phyloP scores from a whole-genome alignment of 106 monocot genomes.

The Acorus gramineus region DNA sequence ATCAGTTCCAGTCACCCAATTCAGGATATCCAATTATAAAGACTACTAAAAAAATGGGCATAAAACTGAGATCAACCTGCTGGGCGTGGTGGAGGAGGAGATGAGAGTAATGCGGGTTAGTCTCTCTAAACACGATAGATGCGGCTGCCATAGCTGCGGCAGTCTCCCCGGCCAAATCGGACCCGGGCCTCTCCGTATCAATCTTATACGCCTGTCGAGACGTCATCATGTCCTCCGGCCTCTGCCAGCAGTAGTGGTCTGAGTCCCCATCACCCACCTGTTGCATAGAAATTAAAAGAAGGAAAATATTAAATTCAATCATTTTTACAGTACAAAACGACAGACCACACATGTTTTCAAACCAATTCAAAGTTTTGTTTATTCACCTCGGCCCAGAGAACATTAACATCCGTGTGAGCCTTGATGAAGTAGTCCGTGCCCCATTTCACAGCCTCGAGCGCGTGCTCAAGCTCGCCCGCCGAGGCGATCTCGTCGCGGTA shows the following conservation, averaged over 20 bases:
- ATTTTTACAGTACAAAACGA: too few species aligned
- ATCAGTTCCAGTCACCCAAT: too few species aligned
- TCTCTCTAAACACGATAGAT: too few species aligned
- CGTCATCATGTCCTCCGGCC: too few species aligned
- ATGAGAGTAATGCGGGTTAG: too few species aligned
- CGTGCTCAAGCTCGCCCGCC: conserved; percentile 23
- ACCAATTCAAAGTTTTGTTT: background rate
- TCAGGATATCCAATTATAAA: too few species aligned
- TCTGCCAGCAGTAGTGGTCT: too few species aligned
- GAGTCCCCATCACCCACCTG: conserved; percentile 39
- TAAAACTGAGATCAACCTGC: background rate
- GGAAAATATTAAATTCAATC: background rate
- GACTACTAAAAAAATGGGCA: background rate
- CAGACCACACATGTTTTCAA: too few species aligned
- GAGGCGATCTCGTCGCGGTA: conserved; percentile 32
- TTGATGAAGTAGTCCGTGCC: conserved; percentile 63
- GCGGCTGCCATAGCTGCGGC: too few species aligned
- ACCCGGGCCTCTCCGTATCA: too few species aligned
- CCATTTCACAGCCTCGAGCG: conserved; percentile 53
- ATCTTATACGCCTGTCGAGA: too few species aligned
- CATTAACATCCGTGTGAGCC: conserved; percentile 34
- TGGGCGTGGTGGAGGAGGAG: background rate
- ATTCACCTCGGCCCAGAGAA: conserved; percentile 47
- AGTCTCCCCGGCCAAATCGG: too few species aligned
- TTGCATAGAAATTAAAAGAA: background rate